Evolutionary conservation across 768 basidiomycete species (phyloP), one percentile per base, ranked within the genome.

Genomic region (Boletus rubescentipes): DNA sequence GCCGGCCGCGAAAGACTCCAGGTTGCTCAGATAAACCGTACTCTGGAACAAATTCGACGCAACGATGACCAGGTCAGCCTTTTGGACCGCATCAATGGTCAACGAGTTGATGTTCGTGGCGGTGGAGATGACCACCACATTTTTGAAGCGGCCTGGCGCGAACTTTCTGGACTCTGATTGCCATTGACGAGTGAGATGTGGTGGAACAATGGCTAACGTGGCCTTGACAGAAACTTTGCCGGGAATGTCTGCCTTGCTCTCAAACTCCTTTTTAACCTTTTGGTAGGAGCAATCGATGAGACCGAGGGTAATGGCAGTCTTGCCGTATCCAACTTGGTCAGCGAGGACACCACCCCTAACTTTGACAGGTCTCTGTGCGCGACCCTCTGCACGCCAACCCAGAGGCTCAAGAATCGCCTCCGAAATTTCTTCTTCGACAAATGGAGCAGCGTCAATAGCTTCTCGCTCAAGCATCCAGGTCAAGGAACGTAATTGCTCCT

Each of bases 241-340:
- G 1, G 52, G 46, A 47, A 76, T 68, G 30, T 72, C 68, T 10
- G 75, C 72, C 55, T 77, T 74, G 47, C 79, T 75, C 29, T 77
- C 68, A 58, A 87, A 83, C 58, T 89, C 87, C 55, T 79, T 74
- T 50, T 75, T 70, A 45, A 87, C 81, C 16, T 71, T 71, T 59
- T 82, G 78, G 18, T 75, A 72, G 20, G 85, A 77, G 64, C 86
- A 86, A 63, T 93, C 89, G 57, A 97, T 87, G 54, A 98, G 79
- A 18, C 88, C 94, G 29, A 98, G 79, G 3, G 92, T 93, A 59
- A 97, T 95, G 20, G 93, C 94, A 0, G 95, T 98, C 74, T 98
- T 98, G 16, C 95, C 95, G 65, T 98, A 98, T 46, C 95, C 95
- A 55, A 98, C 95, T 73, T 95, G 89, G 63, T 98, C 95, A 12